A percentile compares a stretch with the other conserved stretches of the same genome.
phyloP scores from a whole-genome alignment of 2,329 filamentous ascomycete species.

The Penicillium digitatum region DNA sequence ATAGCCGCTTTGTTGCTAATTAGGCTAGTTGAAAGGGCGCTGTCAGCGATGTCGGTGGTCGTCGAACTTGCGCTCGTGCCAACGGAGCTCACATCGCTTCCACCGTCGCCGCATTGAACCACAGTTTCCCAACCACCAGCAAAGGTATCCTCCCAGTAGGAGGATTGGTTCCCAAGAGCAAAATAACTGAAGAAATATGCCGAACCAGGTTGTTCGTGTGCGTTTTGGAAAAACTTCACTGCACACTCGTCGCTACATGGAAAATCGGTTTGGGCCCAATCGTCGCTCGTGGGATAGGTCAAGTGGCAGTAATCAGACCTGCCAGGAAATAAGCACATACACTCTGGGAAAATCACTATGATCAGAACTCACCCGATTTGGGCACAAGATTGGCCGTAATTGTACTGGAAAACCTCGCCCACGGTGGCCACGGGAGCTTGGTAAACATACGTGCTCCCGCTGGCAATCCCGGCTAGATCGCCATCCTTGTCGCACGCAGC shows the following conservation, averaged over 20 bases:
- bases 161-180: conserved; percentile 17
- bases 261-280: conserved; percentile 21
- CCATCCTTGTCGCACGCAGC: conserved; percentile 23
- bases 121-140: conserved; percentile 25
- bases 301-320: conserved; percentile 28
- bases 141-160: conserved; percentile 27
- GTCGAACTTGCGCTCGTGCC: conserved; percentile 11
- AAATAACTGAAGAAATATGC: conserved; percentile 26
- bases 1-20: neutral
- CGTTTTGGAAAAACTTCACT: conserved; percentile 26
- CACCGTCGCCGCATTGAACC: conserved; percentile 16
- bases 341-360: neutral
- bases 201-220: conserved; percentile 28
- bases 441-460: conserved; percentile 9
- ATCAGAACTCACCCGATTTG: conserved; percentile 19
- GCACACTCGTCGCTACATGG: conserved; percentile 28
- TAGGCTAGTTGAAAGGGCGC: conserved; percentile 2
- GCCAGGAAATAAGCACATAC: conserved; percentile 5
- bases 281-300: conserved; percentile 12
- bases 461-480: conserved; percentile 24
- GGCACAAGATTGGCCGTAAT: conserved; percentile 21
- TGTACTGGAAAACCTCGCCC: conserved; percentile 25
- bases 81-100: conserved; percentile 13
- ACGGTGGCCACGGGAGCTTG: conserved; percentile 16
- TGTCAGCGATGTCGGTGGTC: conserved; percentile 6